Percentiles rank a stretch among this genome's conserved stretches.
Evolutionary conservation across 805 yeast species (phyloP).

Genomic region (Candida awuae): DNA sequence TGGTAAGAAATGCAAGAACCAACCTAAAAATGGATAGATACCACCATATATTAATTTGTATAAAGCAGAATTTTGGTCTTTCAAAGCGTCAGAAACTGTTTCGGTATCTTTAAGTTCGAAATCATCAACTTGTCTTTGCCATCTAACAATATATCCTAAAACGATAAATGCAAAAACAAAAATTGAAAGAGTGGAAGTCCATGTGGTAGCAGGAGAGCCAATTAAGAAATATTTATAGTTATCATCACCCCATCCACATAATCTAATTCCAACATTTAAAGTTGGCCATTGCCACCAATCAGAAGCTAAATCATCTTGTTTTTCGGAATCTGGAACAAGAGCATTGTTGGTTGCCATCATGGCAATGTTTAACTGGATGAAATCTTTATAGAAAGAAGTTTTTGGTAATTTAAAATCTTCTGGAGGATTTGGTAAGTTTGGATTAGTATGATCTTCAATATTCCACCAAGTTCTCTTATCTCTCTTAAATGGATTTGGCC

Average conservation of each 20-base stretch:
- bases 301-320: conserved; percentile 63
- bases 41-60: conserved; percentile 51
- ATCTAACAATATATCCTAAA: conserved; percentile 50
- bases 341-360: conserved; percentile 88
- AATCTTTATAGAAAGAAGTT: conserved; percentile 71
- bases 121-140: conserved; percentile 74
- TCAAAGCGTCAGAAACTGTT: conserved; percentile 11
- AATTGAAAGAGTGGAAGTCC: conserved; percentile 61
- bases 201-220: conserved; percentile 73
- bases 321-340: conserved; percentile 68
- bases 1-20: conserved; percentile 85
- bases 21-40: conserved; percentile 77
- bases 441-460: conserved; percentile 62
- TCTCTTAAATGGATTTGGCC: conserved; percentile 53
- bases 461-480: conserved; percentile 90
- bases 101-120: conserved; percentile 29
- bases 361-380: conserved; percentile 65
- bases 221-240: conserved; percentile 56
- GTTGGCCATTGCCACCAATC: conserved; percentile 87
- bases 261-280: conserved; percentile 64
- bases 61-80: conserved; percentile 9
- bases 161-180: conserved; percentile 42
- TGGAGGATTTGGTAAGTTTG: conserved; percentile 49
- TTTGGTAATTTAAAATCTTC: conserved; percentile 60
- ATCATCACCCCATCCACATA: conserved; percentile 63